Conservation (phyloP, 257 asterid genomes). For the Primulina tabacum region DNA sequence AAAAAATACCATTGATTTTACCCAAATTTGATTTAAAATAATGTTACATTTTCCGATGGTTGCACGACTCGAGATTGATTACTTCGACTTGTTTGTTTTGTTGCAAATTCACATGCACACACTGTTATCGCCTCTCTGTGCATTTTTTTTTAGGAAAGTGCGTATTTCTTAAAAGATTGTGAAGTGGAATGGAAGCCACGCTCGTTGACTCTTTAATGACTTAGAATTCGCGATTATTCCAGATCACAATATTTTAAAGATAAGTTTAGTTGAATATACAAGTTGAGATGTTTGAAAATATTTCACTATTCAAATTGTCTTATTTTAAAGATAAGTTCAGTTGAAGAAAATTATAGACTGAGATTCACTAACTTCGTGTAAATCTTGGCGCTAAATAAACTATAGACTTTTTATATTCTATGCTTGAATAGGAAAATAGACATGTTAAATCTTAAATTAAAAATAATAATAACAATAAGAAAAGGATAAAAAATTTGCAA, state of each 20-base stretch:
- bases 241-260: background rate
- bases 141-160: no score
- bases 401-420: no score
- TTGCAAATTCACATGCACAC: background rate
- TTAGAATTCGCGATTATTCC: background rate
- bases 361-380: background rate
- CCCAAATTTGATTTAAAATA: no score
- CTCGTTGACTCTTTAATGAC: background rate
- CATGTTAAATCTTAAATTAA: no score
- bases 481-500: no score
- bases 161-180: background rate
- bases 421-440: no score
- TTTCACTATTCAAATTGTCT: no score
- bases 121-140: no score
- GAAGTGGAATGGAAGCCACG: background rate
- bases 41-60: background rate
- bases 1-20: no score
- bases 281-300: slow-evolving; percentile 6
- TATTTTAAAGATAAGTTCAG: no score
- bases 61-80: background rate
- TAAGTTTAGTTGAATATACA: slow-evolving; percentile 6
- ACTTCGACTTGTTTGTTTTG: background rate
- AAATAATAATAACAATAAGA: no score
- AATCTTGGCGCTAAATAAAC: no score
- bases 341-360: background rate